Conservation (phyloP, 2,329 filamentous ascomycete species). For the Fusarium sp. region DNA sequence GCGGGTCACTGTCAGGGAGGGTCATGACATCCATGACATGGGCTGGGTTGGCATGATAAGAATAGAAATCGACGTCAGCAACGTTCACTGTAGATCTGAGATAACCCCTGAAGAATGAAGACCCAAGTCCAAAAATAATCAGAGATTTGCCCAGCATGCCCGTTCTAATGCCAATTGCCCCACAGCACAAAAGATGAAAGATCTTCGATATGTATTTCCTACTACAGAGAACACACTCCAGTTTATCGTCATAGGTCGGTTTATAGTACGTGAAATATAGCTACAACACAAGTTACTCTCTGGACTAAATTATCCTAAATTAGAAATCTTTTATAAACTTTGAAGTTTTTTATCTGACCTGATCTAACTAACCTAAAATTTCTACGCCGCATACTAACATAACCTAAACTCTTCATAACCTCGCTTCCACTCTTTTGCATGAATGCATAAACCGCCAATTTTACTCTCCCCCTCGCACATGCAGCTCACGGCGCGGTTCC, state of each 20-base stretch:
- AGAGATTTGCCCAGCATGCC: conserved; percentile 2
- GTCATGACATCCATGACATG: conserved; percentile 11
- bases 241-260: not conserved
- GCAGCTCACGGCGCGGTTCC: conserved; percentile 48
- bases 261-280: not conserved
- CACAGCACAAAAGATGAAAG: conserved; percentile 7
- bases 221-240: too few species aligned
- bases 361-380: not conserved
- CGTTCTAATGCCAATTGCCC: conserved; percentile 31
- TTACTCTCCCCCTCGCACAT: conserved; percentile 48
- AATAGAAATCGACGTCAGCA: conserved; percentile 45
- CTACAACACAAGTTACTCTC: too few species aligned
- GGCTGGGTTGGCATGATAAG: conserved; percentile 26
- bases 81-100: conserved; percentile 9
- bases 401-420: conserved; percentile 25
- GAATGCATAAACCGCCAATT: conserved; percentile 52
- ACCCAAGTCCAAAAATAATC: conserved; percentile 25
- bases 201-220: conserved; percentile 15
- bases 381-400: conserved; percentile 12
- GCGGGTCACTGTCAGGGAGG: conserved; percentile 30
- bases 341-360: not conserved
- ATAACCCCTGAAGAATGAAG: conserved; percentile 30
- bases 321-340: too few species aligned
- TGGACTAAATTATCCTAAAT: not conserved
- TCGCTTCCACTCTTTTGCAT: conserved; percentile 42